These are phyloP conservation scores for Paecilomyces sp. DNA, from an alignment of 2,329 filamentous ascomycete genomes.

Conservation along the genomic window DNA sequence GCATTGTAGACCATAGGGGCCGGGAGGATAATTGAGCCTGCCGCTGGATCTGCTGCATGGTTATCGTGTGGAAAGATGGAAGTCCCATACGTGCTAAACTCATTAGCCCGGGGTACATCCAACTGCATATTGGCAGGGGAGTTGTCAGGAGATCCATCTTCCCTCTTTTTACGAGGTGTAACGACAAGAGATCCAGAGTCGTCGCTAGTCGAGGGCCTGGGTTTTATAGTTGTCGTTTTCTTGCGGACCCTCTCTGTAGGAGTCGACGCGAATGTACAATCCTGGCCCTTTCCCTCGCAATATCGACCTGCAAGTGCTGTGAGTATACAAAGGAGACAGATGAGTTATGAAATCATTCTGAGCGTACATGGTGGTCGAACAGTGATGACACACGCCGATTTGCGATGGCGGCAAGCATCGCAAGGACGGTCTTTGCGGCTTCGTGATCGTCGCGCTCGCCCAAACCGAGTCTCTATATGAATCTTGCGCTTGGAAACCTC, in stretches of 20 bases:
- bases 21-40: neutral
- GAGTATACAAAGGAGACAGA: neutral
- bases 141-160: neutral
- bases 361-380: conserved; percentile 38
- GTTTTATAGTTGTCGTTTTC: neutral
- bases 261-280: conserved; percentile 16
- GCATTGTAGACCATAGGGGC: conserved; percentile 4
- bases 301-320: conserved; percentile 17
- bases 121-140: conserved; percentile 3
- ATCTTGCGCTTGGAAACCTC: neutral
- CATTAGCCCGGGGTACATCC: neutral
- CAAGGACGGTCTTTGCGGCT: conserved; percentile 44
- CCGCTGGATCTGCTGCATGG: conserved; percentile 2
- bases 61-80: neutral
- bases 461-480: conserved; percentile 3
- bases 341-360: conserved; percentile 2
- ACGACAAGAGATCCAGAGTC: neutral
- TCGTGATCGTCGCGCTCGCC: conserved; percentile 9
- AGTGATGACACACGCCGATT: conserved; percentile 43
- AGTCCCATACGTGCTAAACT: neutral
- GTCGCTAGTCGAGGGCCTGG: neutral
- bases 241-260: conserved; percentile 5
- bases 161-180: neutral
- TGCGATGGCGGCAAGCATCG: conserved; percentile 39
- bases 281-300: conserved; percentile 15